Base-by-base conservation (phyloP, 2,329 filamentous ascomycete genomes). In the Aureobasidium leucospermi region DNA sequence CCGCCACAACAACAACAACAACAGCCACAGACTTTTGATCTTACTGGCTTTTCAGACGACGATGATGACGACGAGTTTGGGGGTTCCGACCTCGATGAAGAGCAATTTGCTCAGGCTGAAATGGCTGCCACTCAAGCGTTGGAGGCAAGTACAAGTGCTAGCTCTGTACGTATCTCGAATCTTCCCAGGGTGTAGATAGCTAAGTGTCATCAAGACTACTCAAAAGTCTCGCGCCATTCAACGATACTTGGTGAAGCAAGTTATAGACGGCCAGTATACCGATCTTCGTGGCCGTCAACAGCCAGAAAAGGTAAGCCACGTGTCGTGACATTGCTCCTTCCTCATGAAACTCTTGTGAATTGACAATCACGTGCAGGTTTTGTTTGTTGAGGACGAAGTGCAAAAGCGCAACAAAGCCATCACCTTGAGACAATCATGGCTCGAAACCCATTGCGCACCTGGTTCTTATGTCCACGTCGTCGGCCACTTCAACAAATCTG, bases 401-500 rank as follows among this genome's bases (percentile, higher is more conserved):
- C 85, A 82, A 0, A 85, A 87, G 62, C 73, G 77, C 6, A 79
- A 81, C 63, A 87, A 82, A 66, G 84, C 83, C 1, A 85, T 97
- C 32, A 83, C 86, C 57, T 81, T 99, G 36, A 85, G 93, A 61
- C 90, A 89, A 60, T 88, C 90, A 51, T 99, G 94, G 94, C 82
- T 84, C 63, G 88, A 93, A 49, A 96, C 89, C 6, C 83, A 87
- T 32, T 90, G 88, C 41, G 85, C 83, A 38, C 78, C 82, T 45
- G 86, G 88, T 34, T 85, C 88, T 0, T 93, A 88, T 69, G 86
- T 97, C 42, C 92, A 99, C 70, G 79, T 99, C 60, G 90, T 95
- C 63, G 92, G 92, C 32, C 75, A 83, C 3, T 96, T 95, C 67
- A 81, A 87, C 60, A 65, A 74, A 0, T 79, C 76, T 15, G 89